Evolutionary conservation across 805 yeast genomes (phyloP), one percentile per base, ranked within the genome.

Genomic region (Monosporozyma yasuniensis): DNA sequence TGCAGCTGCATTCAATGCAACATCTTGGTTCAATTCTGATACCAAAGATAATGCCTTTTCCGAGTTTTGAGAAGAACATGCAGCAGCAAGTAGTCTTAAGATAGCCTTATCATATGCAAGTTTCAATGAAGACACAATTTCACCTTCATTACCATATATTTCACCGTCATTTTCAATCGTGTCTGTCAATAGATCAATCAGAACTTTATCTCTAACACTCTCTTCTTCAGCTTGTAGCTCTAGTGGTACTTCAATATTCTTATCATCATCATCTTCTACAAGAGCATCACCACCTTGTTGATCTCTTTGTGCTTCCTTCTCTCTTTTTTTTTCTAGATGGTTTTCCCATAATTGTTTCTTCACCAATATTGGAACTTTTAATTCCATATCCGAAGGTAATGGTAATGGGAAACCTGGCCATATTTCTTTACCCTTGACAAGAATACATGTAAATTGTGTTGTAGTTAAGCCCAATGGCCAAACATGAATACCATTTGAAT

Each of bases 321-420:
- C 65, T 19, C 61, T 62, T 30, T 46, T 21, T 11, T 61, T 68
- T 3, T 63, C 60, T 25, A 61, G 65, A 4, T 54, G 61, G 49
- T 52, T 58, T 47, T 59, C 63, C 19, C 59, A 51, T 38, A 66
- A 54, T 47, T 66, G 66, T 28, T 58, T 61, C 51, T 63, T 62
- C 50, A 70, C 55, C 8, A 60, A 50, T 3, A 85, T 71, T 1
- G 97, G 96, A 22, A 89, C 65, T 50, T 73, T 72, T 42, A 89
- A 69, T 12, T 81, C 84, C 55, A 91, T 65, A 58, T 87, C 96
- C 10, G 88, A 76, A 0, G 96, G 91, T 50, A 89, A 72, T 0
- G 96, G 85, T 47, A 93, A 68, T 12, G 98, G 98, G 60, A 87
- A 81, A 3, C 80, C 78, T 0, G 97, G 97, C 66, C 83, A 83